A percentile compares a stretch with the other conserved stretches of the same genome.
These are phyloP conservation scores for Immersiella caudata DNA, from an alignment of 495 filamentous ascomycete genomes.

Conservation along the genomic window DNA sequence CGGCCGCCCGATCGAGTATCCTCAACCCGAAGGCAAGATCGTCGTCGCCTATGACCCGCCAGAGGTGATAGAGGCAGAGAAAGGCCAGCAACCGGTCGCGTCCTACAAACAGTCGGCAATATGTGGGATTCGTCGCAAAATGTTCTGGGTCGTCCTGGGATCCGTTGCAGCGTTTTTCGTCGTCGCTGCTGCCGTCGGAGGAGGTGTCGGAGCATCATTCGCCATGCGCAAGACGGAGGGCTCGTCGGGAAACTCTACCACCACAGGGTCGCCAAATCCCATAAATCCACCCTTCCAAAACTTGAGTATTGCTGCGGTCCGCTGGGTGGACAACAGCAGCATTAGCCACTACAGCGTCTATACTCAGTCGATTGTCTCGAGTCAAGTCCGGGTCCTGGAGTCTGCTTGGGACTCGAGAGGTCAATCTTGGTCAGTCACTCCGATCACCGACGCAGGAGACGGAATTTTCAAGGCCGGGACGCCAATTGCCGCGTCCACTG, in stretches of 20 bases:
- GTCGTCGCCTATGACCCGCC: slow-evolving; percentile 3
- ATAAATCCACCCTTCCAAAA: neutral
- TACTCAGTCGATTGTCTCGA: slow-evolving; percentile 7
- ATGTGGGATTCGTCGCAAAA: slow-evolving; percentile 20
- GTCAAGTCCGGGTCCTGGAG: slow-evolving; percentile 6
- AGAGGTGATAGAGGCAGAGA: neutral
- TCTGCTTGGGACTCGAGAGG: slow-evolving; percentile 19
- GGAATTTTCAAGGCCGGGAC: slow-evolving; percentile 4
- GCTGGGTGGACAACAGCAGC: slow-evolving; percentile 10
- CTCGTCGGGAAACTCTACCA: neutral
- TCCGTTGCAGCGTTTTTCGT: slow-evolving; percentile 11
- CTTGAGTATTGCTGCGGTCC: slow-evolving; percentile 13
- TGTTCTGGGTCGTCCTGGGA: slow-evolving; percentile 17
- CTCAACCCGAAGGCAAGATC: neutral
- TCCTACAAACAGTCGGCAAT: neutral
- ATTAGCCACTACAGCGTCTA: slow-evolving; percentile 16
- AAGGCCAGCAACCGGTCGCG: neutral
- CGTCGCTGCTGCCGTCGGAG: slow-evolving; percentile 16
- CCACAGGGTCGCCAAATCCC: neutral
- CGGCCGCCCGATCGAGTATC: neutral
- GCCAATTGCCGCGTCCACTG: slow-evolving; percentile 10
- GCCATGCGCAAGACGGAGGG: neutral
- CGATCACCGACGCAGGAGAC: slow-evolving; percentile 9
- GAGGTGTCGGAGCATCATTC: slow-evolving; percentile 15
- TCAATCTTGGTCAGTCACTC: slow-evolving; percentile 12